Conservation (phyloP, 768 basidiomycete genomes). For the Pholiota molesta region DNA sequence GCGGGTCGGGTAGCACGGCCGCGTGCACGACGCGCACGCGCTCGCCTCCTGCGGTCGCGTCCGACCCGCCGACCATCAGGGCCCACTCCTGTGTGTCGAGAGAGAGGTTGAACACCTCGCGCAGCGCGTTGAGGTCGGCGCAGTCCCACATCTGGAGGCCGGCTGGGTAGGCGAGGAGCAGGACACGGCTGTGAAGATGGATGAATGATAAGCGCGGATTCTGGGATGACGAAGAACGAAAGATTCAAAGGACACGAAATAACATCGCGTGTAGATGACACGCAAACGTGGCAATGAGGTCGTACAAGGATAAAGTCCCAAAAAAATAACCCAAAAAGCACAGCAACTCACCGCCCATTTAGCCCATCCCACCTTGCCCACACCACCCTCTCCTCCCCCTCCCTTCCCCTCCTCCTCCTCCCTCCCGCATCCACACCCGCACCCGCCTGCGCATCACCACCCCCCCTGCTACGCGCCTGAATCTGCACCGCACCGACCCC, state of each 20-base stretch:
- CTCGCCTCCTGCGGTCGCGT: background rate
- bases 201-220: background rate
- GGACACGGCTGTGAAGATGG: constrained; percentile 40
- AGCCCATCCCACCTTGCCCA: constrained; percentile 51
- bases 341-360: constrained; percentile 17
- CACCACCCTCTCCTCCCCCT: constrained; percentile 36
- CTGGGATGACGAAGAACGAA: too few relatives aligned
- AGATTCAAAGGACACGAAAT: too few relatives aligned
- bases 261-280: too few relatives aligned
- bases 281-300: too few relatives aligned
- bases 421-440: too few relatives aligned
- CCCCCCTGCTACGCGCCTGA: too few relatives aligned
- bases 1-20: constrained; percentile 37
- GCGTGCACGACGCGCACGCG: constrained; percentile 34
- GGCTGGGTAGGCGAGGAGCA: constrained; percentile 54
- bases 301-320: too few relatives aligned
- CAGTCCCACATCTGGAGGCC: constrained; percentile 67
- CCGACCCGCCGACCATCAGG: background rate
- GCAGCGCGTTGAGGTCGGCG: constrained; percentile 43
- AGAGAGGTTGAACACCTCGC: constrained; percentile 56
- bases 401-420: background rate
- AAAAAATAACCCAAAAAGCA: background rate
- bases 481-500: too few relatives aligned
- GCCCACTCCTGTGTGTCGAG: constrained; percentile 20
- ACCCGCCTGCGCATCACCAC: too few relatives aligned